Evolutionary conservation across 441 rosid genomes (phyloP).

Genomic region (Hura crepitans): DNA sequence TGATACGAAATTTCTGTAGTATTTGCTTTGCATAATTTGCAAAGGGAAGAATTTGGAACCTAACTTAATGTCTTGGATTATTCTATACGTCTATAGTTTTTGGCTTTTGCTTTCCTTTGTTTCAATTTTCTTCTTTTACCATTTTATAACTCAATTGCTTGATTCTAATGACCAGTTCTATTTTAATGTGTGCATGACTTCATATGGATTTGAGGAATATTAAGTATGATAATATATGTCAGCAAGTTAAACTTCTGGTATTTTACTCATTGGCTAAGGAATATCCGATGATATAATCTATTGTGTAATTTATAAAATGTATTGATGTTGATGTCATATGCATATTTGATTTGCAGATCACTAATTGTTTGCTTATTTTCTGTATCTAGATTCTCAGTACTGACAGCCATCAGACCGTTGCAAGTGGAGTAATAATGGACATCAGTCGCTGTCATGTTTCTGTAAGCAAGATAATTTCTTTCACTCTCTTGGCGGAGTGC

Average conservation of each 20-base stretch:
- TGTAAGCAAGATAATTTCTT: conserved; percentile 47
- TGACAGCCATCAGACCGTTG: conserved; percentile 50
- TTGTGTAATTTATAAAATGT: background rate
- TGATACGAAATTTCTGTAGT: background rate
- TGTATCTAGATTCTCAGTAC: conserved; percentile 63
- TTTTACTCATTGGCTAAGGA: background rate
- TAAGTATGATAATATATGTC: background rate
- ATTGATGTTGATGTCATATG: background rate
- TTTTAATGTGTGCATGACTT: background rate
- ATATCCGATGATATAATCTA: background rate
- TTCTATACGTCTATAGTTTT: background rate
- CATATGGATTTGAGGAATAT: background rate
- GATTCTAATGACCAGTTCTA: background rate
- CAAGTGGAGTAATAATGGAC: conserved; percentile 74
- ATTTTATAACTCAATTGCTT: background rate
- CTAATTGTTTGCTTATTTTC: conserved; percentile 20
- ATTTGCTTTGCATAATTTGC: background rate
- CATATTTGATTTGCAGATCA: conserved; percentile 8
- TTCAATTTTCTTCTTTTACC: background rate
- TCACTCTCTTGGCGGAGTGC: conserved; percentile 8
- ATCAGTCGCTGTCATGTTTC: conserved; percentile 66
- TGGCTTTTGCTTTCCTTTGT: background rate
- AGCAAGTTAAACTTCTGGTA: background rate
- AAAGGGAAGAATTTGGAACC: background rate
- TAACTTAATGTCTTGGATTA: background rate